These are phyloP conservation scores for Pythium plurisporium DNA, from an alignment of 352 stramenopile genomes.

Conservation along the genomic window DNA sequence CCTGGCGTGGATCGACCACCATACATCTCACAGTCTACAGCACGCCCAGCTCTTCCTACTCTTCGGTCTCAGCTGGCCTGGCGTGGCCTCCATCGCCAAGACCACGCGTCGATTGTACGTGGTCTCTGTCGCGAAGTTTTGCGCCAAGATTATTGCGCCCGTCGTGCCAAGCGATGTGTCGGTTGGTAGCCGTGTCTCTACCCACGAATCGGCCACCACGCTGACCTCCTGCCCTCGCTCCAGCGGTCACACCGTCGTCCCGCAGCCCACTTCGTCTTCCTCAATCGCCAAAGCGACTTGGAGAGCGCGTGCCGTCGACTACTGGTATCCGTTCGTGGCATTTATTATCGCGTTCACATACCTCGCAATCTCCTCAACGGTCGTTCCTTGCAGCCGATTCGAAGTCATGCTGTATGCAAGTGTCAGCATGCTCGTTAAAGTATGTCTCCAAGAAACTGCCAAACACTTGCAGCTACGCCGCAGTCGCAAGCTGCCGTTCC, in stretches of 20 bases:
- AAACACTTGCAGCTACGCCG: neutral
- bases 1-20: neutral
- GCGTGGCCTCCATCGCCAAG: neutral
- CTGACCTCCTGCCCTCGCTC: neutral
- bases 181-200: neutral
- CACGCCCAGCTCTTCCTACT: neutral
- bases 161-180: neutral
- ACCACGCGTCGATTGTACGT: neutral
- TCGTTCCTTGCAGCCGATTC: neutral
- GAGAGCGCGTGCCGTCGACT: neutral
- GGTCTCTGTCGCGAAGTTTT: neutral
- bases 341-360: neutral
- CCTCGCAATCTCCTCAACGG: neutral
- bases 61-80: neutral
- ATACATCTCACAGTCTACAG: neutral
- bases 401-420: neutral
- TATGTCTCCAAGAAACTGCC: neutral
- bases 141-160: neutral
- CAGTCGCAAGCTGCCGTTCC: slow-evolving; percentile 2
- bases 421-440: neutral
- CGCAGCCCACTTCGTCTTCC: neutral
- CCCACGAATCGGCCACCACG: neutral
- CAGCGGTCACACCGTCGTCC: neutral
- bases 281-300: too few relatives aligned
- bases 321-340: neutral